Conservation (phyloP, 257 asterid genomes). For the Thymus mandschuricus region DNA sequence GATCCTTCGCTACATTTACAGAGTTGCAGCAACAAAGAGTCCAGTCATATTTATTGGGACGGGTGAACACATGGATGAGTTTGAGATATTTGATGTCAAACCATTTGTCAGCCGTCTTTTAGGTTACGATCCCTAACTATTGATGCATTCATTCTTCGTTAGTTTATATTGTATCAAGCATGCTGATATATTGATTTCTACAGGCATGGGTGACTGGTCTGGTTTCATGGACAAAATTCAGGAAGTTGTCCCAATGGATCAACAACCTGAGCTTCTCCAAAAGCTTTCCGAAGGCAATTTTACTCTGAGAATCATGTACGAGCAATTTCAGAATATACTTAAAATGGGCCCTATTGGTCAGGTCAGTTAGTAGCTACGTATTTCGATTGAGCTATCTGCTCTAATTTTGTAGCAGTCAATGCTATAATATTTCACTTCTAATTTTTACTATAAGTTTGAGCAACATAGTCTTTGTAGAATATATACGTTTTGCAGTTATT, state of each 20-base stretch:
- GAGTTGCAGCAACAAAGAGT: constrained; percentile 97
- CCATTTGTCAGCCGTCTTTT: constrained; percentile 82
- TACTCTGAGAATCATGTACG: no score
- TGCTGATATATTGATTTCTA: background rate
- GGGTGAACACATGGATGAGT: constrained; percentile 99
- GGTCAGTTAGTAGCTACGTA: constrained; percentile 41
- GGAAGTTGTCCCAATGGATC: constrained; percentile 79
- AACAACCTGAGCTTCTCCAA: constrained; percentile 98
- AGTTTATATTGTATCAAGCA: no score
- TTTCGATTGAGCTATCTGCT: constrained; percentile 15
- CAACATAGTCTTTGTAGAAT: constrained; percentile 12
- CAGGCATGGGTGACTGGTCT: constrained; percentile 89
- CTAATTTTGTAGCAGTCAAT: background rate
- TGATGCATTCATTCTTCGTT: no score
- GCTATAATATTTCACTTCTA: background rate
- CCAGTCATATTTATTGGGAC: constrained; percentile 94
- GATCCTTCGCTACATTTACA: constrained; percentile 43
- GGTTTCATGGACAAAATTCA: constrained; percentile 61
- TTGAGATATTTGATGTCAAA: constrained; percentile 93
- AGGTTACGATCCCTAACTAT: no score
- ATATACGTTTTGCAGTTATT: background rate
- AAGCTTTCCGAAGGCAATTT: constrained; percentile 63
- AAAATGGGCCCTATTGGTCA: constrained; percentile 96
- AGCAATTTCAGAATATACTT: constrained; percentile 58
- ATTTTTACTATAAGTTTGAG: background rate